Evolutionary conservation across 2,329 filamentous ascomycete species (phyloP), one percentile per base, ranked within the genome.

Genomic region (Neofusicoccum kwambonambiense): DNA sequence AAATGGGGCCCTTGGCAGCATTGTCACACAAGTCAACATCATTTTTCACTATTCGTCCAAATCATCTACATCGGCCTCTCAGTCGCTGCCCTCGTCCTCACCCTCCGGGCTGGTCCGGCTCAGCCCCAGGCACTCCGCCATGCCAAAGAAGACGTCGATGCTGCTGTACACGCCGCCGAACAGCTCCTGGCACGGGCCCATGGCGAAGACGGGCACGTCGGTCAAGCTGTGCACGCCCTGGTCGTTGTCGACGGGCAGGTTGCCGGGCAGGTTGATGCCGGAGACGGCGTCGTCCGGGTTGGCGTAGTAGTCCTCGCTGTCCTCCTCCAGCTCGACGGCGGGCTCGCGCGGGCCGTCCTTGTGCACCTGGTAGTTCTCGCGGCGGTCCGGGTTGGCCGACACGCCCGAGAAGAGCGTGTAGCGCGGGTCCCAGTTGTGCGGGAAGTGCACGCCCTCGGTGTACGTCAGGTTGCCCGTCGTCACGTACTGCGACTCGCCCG

Each of bases 371-470:
- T 89, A 96, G 79, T 90, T 85, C 81, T 96, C 92, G 22, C 90
- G 84, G 71, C 84, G 87, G 75, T 96, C 92, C 0, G 92, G 92
- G 73, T 85, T 84, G 37, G 90, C 90, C 56, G 83, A 86, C 39
- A 92, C 77, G 60, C 92, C 92, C 45, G 87, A 84, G 64, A 90
- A 91, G 58, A 96, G 86, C 65, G 90, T 90, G 79, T 94, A 95
- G 37, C 92, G 86, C 13, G 92, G 92, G 74, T 92, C 89, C 91
- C 92, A 95, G 81, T 92, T 92, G 67, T 86, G 82, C 19, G 92
- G 92, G 83, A 95, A 96, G 80, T 90, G 86, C 70, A 86, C 83
- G 60, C 89, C 89, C 22, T 90, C 90, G 70, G 84, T 84, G 81
- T 94, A 94, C 65, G 79, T 79, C 6, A 87, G 76, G 65, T 82